These are phyloP conservation scores for Phytophthora pseudosyringae DNA, from an alignment of 352 stramenopile species.

Conservation along the genomic window DNA sequence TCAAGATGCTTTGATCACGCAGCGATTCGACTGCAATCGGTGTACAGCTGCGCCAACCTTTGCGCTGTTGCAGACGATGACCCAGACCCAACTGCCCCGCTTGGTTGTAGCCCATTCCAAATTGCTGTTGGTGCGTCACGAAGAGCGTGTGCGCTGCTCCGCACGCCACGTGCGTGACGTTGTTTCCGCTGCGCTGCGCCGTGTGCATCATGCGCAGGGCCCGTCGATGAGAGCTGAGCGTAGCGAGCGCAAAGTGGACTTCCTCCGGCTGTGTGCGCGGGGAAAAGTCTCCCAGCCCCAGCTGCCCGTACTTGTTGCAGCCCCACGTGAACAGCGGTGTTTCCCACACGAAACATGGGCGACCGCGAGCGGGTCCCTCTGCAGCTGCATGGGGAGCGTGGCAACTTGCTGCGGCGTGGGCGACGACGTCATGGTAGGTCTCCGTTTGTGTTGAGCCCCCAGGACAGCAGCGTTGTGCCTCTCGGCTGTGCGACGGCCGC, in stretches of 20 bases:
- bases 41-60: constrained; percentile 73
- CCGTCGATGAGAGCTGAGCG: constrained; percentile 55
- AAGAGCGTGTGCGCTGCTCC: constrained; percentile 77
- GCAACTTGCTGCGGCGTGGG: constrained; percentile 47
- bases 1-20: constrained; percentile 69
- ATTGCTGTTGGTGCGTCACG: constrained; percentile 76
- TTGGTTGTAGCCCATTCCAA: constrained; percentile 84
- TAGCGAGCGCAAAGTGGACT: constrained; percentile 56
- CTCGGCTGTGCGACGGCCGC: constrained; percentile 49
- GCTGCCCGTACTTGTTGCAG: constrained; percentile 76
- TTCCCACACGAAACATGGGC: constrained; percentile 70
- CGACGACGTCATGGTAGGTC: constrained; percentile 54
- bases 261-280: constrained; percentile 50
- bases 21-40: constrained; percentile 59
- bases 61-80: constrained; percentile 64
- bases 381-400: constrained; percentile 41
- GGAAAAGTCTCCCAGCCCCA: constrained; percentile 66
- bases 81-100: constrained; percentile 73
- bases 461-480: constrained; percentile 51
- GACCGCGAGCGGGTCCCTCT: constrained; percentile 50
- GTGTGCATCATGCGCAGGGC: constrained; percentile 66
- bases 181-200: constrained; percentile 53
- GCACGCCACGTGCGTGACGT: constrained; percentile 73
- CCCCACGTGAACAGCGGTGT: constrained; percentile 82
- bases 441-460: constrained; percentile 61